These are phyloP conservation scores for Termitomyces sp. DNA, from an alignment of 1,284 basidiomycete species.

Conservation along the genomic window DNA sequence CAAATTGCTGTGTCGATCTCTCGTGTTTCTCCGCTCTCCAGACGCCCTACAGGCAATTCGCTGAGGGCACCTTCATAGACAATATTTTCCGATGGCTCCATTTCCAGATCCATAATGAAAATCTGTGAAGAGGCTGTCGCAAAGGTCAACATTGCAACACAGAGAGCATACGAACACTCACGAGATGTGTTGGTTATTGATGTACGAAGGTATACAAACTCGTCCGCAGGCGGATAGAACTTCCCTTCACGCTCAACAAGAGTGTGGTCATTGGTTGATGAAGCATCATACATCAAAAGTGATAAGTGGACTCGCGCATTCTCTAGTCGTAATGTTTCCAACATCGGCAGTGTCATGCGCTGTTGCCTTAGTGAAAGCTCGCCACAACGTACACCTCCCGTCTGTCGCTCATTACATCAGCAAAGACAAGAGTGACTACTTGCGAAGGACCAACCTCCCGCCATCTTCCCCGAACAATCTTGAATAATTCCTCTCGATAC, in stretches of 20 bases:
- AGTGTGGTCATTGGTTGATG: constrained; percentile 17
- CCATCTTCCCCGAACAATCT: constrained; percentile 69
- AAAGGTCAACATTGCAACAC: constrained; percentile 4
- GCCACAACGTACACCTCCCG: constrained; percentile 69
- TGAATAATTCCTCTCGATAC: constrained; percentile 86
- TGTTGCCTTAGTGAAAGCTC: constrained; percentile 74
- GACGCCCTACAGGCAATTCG: constrained; percentile 54
- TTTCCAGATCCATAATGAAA: constrained; percentile 49
- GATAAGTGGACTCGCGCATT: constrained; percentile 57
- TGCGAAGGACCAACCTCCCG: constrained; percentile 57
- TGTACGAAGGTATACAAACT: constrained; percentile 53
- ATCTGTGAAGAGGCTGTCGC: constrained; percentile 43
- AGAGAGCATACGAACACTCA: constrained; percentile 29
- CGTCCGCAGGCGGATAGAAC: constrained; percentile 47
- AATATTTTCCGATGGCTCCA: constrained; percentile 59
- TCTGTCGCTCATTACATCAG: constrained; percentile 37
- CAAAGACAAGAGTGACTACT: not conserved
- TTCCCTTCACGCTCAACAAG: constrained; percentile 29
- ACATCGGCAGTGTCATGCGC: constrained; percentile 68
- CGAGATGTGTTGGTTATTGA: constrained; percentile 59
- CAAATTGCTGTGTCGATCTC: constrained; percentile 59
- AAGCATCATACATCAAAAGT: constrained; percentile 35
- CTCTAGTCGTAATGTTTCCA: constrained; percentile 67
- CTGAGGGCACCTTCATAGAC: constrained; percentile 64
- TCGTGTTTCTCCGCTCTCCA: constrained; percentile 48